Conservation (phyloP, 208 protist genomes). For the Trypanosoma avium region DNA sequence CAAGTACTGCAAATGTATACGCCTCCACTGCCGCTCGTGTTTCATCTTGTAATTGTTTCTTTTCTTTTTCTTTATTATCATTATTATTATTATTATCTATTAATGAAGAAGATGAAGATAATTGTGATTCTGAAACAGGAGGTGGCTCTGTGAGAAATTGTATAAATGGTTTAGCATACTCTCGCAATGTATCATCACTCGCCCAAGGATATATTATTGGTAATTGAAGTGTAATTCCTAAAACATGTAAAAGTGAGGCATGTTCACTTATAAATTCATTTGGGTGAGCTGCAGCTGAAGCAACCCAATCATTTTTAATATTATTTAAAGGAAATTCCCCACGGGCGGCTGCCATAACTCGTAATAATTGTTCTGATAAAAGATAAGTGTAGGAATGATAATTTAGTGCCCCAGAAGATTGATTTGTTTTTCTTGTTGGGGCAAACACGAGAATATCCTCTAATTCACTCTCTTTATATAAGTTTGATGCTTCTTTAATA, state of each 20-base stretch:
- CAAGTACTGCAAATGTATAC: slow-evolving; percentile 31
- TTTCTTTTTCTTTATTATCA: not conserved
- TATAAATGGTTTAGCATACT: slow-evolving; percentile 46
- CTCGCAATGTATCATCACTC: slow-evolving; percentile 54
- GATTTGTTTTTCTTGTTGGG: not conserved
- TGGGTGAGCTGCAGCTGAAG: slow-evolving; percentile 25
- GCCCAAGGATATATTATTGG: slow-evolving; percentile 81
- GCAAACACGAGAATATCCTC: too few relatives aligned
- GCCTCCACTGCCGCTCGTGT: slow-evolving; percentile 20
- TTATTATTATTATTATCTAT: not conserved
- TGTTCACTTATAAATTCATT: slow-evolving; percentile 52
- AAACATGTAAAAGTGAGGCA: slow-evolving; percentile 71
- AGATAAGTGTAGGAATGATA: slow-evolving; percentile 68
- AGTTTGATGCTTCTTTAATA: slow-evolving; percentile 1
- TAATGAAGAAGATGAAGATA: not conserved
- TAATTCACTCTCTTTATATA: not conserved
- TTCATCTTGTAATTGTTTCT: not conserved
- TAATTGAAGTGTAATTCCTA: slow-evolving; percentile 51
- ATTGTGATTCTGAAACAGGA: not conserved
- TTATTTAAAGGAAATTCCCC: slow-evolving; percentile 53
- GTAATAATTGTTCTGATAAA: slow-evolving; percentile 58
- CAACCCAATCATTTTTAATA: slow-evolving; percentile 47
- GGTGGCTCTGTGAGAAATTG: slow-evolving; percentile 44
- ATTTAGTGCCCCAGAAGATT: not conserved
- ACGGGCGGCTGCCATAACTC: slow-evolving; percentile 53